Base-by-base conservation (phyloP, 2,329 filamentous ascomycete species). In the Fusarium luffae region DNA sequence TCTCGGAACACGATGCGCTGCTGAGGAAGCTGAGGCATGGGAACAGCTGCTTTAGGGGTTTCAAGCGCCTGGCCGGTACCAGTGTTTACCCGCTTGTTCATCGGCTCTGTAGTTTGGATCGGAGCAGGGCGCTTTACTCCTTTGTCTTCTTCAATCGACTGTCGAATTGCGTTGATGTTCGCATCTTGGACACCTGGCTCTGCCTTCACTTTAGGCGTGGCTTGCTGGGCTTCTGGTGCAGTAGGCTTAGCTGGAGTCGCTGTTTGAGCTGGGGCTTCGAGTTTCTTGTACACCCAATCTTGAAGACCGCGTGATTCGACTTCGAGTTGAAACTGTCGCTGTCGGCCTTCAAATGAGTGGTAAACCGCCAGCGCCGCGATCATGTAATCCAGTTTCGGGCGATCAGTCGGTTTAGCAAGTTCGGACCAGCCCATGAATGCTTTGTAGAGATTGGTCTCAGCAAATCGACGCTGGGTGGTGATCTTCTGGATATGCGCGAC, bases 251-350 rank as follows among this genome's bases (percentile, higher is more conserved):
- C 23, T 23, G 23, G 23, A 23, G 43, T 18, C 3, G 27, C 19
- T 12, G 42, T 5, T 3, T 42, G 27, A 7, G 10, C 10, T 8
- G 5, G 7, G 7, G 12, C 8, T 9, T 37, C n/a, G 13, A 72
- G 48, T 37, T 66, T 10, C 11, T 60, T 3, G 3, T n/a, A 7
- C 13, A 44, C 49, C 70, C 69, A 72, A 1, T 28, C 23, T 7
- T 16, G 10, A 2, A 72, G 47, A 5, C 40, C 25, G 3, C 57
- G 63, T 3, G 5, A 10, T 1, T 0, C 4, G 13, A 68, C 16
- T 4, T 51, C 54, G 1, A 18, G 23, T 23, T 23, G 23, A 23
- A 23, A 23, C 23, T 23, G 23, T 23, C 23, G 23, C 23, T 23
- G 23, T 23, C 23, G 23, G 23, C 23, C 23, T 23, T 23, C 23